Percentiles rank a stretch among this genome's conserved stretches.
These are phyloP conservation scores for Mychonastes homosphaera DNA, from an alignment of 139 green algal genomes.

Conservation along the genomic window DNA sequence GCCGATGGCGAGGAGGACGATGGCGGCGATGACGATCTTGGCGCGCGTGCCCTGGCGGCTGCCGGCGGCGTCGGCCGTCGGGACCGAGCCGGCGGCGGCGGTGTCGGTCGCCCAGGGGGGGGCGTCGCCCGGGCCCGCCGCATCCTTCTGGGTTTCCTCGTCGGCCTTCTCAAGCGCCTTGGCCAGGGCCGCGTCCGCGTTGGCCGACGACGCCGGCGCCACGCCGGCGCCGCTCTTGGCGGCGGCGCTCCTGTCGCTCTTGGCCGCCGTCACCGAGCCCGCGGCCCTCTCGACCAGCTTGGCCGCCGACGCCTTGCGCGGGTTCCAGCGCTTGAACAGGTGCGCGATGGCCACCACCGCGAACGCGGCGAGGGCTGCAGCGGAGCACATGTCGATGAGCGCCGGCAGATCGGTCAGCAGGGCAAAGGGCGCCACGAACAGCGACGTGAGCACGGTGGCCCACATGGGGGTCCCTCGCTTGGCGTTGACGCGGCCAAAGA, in stretches of 20 bases:
- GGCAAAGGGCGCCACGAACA: not conserved
- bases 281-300: no score
- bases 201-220: not conserved
- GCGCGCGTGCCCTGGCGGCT: not conserved
- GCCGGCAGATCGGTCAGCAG: not conserved
- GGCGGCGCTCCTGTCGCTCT: not conserved
- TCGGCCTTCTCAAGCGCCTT: not conserved
- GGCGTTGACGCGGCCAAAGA: constrained; percentile 34
- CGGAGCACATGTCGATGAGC: constrained; percentile 4
- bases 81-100: not conserved
- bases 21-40: not conserved
- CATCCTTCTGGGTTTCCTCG: not conserved
- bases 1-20: not conserved
- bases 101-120: not conserved
- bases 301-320: not conserved
- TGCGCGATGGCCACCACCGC: constrained; percentile 6
- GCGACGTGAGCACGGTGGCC: constrained; percentile 26
- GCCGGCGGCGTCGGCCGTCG: not conserved
- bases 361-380: constrained; percentile 6
- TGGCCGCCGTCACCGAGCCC: no score
- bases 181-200: not conserved
- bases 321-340: not conserved
- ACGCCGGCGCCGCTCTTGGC: not conserved
- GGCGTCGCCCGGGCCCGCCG: not conserved
- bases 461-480: constrained; percentile 26